Evolutionary conservation across 495 filamentous ascomycete species (phyloP).

Genomic region (Filosporella fistucella): DNA sequence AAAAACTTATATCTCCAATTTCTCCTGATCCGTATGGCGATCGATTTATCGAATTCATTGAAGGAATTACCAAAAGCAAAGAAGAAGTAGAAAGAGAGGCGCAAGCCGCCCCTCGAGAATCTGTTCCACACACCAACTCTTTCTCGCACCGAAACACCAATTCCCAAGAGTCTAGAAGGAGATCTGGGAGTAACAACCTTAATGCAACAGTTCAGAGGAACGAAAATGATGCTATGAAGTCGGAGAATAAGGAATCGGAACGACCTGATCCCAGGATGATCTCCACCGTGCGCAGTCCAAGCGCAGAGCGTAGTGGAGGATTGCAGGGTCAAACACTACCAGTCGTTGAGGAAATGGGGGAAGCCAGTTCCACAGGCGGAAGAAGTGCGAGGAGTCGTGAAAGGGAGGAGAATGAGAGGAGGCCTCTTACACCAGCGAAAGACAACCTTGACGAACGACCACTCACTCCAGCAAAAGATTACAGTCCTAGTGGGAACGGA

Average conservation of each 20-base stretch:
- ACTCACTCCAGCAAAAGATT: constrained; percentile 24
- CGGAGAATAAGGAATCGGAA: constrained; percentile 46
- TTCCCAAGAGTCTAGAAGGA: constrained; percentile 22
- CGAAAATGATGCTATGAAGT: constrained; percentile 37
- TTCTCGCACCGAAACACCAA: constrained; percentile 20
- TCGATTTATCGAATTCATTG: constrained; percentile 90
- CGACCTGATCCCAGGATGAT: constrained; percentile 42
- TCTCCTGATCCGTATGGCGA: constrained; percentile 89
- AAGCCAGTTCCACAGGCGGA: constrained; percentile 57
- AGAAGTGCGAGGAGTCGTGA: constrained; percentile 19
- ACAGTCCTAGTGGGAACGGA: constrained; percentile 2
- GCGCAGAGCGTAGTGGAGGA: constrained; percentile 48
- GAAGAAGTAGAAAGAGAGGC: constrained; percentile 72
- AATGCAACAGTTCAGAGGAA: constrained; percentile 41
- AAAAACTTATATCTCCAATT: constrained; percentile 85
- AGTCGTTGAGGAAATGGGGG: constrained; percentile 86
- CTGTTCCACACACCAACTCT: constrained; percentile 21
- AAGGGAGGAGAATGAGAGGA: constrained; percentile 9
- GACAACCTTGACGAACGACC: constrained; percentile 15
- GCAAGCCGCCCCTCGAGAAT: constrained; percentile 33
- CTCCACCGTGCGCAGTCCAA: constrained; percentile 42
- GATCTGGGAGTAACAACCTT: constrained; percentile 32
- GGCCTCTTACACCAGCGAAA: constrained; percentile 16
- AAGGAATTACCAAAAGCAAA: constrained; percentile 78
- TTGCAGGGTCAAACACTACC: constrained; percentile 68